phyloP scores from a whole-genome alignment of 1,284 basidiomycete genomes.

The Coriolopsis trogii region DNA sequence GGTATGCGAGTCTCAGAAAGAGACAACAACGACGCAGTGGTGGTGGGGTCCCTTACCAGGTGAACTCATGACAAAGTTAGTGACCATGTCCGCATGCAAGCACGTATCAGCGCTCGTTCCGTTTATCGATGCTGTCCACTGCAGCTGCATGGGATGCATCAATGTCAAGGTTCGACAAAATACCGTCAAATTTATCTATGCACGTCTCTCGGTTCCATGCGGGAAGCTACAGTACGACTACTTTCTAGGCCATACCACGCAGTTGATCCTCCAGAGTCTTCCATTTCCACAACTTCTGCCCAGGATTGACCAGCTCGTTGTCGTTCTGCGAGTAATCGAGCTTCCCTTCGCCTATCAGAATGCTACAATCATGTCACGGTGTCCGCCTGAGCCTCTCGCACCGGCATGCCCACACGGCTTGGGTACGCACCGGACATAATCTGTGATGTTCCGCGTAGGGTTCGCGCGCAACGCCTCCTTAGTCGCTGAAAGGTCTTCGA shows the following conservation, averaged over 20 bases:
- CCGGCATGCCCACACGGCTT: background rate
- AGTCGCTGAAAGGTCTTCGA: slow-evolving; percentile 14
- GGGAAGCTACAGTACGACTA: no score
- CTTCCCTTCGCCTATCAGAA: slow-evolving; percentile 31
- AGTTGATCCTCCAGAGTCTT: slow-evolving; percentile 29
- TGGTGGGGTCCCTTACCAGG: no score
- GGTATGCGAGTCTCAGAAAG: no score
- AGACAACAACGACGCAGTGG: no score
- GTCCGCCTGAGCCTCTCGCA: background rate
- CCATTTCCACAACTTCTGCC: slow-evolving; percentile 33
- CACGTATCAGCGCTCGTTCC: no score
- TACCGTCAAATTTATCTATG: no score
- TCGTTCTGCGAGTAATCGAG: slow-evolving; percentile 30
- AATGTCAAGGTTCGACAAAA: no score
- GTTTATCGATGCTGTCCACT: no score
- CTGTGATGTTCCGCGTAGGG: slow-evolving; percentile 6
- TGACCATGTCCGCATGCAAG: no score
- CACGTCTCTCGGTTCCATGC: no score
- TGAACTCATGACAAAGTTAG: no score
- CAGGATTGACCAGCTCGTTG: slow-evolving; percentile 35
- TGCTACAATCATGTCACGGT: slow-evolving; percentile 9
- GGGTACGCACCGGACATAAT: slow-evolving; percentile 15
- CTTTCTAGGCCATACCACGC: background rate
- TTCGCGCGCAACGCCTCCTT: slow-evolving; percentile 21
- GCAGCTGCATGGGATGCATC: no score